Conservation (phyloP, 768 basidiomycete species). For the Gymnopilus junonius region DNA sequence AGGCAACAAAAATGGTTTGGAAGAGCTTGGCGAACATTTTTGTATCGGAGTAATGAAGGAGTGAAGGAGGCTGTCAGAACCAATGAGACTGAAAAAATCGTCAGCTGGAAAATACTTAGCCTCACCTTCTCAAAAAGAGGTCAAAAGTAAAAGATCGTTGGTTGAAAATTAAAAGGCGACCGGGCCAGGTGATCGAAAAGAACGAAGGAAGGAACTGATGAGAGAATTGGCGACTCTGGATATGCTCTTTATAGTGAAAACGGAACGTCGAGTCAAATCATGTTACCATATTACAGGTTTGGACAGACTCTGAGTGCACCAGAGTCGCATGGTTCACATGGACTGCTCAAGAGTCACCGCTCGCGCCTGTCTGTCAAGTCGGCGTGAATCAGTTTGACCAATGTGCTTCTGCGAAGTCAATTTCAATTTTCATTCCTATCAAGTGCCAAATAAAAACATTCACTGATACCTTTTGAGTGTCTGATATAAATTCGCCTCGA, state of each 20-base stretch:
- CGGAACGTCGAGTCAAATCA: background rate
- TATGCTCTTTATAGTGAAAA: background rate
- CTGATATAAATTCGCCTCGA: background rate
- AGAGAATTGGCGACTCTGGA: background rate
- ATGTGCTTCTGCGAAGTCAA: background rate
- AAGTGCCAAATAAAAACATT: background rate
- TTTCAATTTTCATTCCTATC: background rate
- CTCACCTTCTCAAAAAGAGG: slow-evolving; percentile 15
- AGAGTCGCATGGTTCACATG: background rate
- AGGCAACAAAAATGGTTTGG: slow-evolving; percentile 19
- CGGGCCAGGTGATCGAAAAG: slow-evolving; percentile 18
- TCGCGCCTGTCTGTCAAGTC: slow-evolving; percentile 8
- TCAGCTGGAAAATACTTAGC: background rate
- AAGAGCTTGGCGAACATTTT: slow-evolving; percentile 27
- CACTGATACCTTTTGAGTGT: background rate
- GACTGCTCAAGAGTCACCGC: slow-evolving; percentile 8
- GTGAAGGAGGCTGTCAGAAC: background rate
- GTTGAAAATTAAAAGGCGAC: slow-evolving; percentile 15
- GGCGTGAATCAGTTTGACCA: background rate
- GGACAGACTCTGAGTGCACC: background rate
- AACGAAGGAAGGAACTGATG: background rate
- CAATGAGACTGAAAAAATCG: background rate
- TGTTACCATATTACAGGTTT: background rate
- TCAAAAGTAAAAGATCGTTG: slow-evolving; percentile 12
- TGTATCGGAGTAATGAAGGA: slow-evolving; percentile 7